Base-by-base conservation (phyloP, 2,329 filamentous ascomycete species). In the Alternaria sp. region DNA sequence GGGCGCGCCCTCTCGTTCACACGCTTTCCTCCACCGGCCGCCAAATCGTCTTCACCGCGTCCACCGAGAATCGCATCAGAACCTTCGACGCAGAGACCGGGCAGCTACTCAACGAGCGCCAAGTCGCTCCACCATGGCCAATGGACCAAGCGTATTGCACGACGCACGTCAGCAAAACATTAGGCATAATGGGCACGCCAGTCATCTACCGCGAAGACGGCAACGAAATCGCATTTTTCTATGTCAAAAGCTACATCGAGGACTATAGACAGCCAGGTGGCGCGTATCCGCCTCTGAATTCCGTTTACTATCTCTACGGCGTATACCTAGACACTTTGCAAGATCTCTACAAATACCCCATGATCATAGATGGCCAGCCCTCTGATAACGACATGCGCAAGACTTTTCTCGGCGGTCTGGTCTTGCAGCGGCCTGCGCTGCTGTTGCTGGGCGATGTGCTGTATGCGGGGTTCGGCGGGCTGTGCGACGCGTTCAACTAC, bases 401-500 rank as follows among this genome's bases (percentile, higher is more conserved):
- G n/a, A 83, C 83, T 65, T 87, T 87, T 64, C 78, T 83, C 7
- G 85, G 84, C 5, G 86, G 86, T 0, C 82, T 85, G 5, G 81
- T 86, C 40, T 80, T 86, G 30, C 86, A 88, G 68, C 80, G 85
- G 8, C 84, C 86, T 0, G 82, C 80, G 4, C 72, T 88, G 12
- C 76, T 83, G 1, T 77, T 84, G 23, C 74, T 83, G 0, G 83
- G 83, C 2, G 78, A 83, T 54, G 81, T 80, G 46, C 76, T 88
- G 6, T 86, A 87, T 57, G 84, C 82, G 0, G 85, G 81, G 0
- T 87, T 88, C 63, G 86, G 85, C 0, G 86, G 85, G 10, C 83
- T 87, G 64, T 88, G 86, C 54, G 86, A 86, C 23, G 80, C 84
- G 59, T 88, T 84, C 72, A 86, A 88, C 69, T 87, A 87, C 64